Evolutionary conservation across 169 alveolate genomes (phyloP).

Genomic region (Plasmodium gallinaceum): DNA sequence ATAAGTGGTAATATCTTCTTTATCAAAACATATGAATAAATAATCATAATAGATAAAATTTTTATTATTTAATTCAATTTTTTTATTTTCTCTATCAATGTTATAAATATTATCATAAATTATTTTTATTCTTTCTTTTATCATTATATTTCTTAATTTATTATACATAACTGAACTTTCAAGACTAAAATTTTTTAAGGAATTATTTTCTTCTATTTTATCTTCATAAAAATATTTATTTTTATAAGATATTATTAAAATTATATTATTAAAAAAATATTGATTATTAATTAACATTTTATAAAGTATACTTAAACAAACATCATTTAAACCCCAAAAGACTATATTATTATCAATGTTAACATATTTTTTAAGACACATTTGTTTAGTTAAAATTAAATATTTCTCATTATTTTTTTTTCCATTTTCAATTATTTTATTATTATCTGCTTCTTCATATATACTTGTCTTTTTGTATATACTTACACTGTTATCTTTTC

Average conservation of each 20-base stretch:
- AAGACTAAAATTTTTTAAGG: slow-evolving; percentile 17
- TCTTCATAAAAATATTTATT: slow-evolving; percentile 19
- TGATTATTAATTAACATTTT: slow-evolving; percentile 33
- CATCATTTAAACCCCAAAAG: slow-evolving; percentile 58
- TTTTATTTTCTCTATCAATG: slow-evolving; percentile 53
- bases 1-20: slow-evolving; percentile 50
- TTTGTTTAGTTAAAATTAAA: slow-evolving; percentile 45
- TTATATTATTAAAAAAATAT: slow-evolving; percentile 48
- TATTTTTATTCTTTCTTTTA: slow-evolving; percentile 32
- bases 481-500: slow-evolving; percentile 43
- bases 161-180: slow-evolving; percentile 22
- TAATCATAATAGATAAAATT: slow-evolving; percentile 41
- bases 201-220: slow-evolving; percentile 3
- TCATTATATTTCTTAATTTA: slow-evolving; percentile 32
- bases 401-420: not conserved
- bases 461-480: slow-evolving; percentile 1
- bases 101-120: slow-evolving; percentile 54
- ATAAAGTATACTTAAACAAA: slow-evolving; percentile 26
- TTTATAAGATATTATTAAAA: slow-evolving; percentile 13
- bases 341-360: slow-evolving; percentile 53
- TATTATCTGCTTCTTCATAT: not conserved
- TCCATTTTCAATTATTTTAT: not conserved
- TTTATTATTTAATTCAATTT: slow-evolving; percentile 16
- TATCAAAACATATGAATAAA: slow-evolving; percentile 50
- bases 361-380: slow-evolving; percentile 24